phyloP scores from a whole-genome alignment of 768 basidiomycete species.

The Paxillus ammoniavirescens region DNA sequence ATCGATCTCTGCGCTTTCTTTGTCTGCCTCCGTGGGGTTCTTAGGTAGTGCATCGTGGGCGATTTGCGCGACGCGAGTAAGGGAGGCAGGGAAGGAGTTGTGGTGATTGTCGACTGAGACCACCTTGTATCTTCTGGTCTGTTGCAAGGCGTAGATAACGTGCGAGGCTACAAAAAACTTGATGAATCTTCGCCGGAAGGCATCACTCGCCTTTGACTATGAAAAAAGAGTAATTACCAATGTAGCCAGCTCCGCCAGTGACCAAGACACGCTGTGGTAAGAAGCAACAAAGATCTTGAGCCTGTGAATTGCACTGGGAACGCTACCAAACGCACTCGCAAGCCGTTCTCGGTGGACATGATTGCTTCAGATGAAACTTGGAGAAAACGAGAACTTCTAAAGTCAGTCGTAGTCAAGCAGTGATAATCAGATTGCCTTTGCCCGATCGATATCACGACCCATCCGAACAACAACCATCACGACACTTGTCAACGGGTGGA shows the following conservation, averaged over 20 bases:
- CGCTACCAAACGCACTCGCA: conserved; percentile 43
- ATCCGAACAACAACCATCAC: neutral
- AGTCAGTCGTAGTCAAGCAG: neutral
- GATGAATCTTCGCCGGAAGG: conserved; percentile 10
- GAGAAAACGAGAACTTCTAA: neutral
- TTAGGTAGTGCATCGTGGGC: conserved; percentile 70
- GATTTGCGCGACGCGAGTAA: conserved; percentile 76
- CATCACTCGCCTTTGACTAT: neutral
- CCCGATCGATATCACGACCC: conserved; percentile 5
- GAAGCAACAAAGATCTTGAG: conserved; percentile 9
- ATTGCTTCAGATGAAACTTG: conserved; percentile 2
- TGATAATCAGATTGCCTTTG: conserved; percentile 5
- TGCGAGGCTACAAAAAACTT: conserved; percentile 69
- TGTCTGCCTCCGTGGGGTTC: conserved; percentile 64
- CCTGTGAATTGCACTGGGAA: neutral
- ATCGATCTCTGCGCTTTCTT: conserved; percentile 73
- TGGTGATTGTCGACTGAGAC: conserved; percentile 94
- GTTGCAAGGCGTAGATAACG: conserved; percentile 81
- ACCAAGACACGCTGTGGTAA: conserved; percentile 56
- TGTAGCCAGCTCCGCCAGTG: conserved; percentile 87
- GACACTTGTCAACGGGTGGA: too few species aligned
- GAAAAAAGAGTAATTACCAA: conserved; percentile 49
- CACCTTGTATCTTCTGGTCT: conserved; percentile 88
- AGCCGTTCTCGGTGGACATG: conserved; percentile 33
- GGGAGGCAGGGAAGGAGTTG: conserved; percentile 80